Evolutionary conservation across 331 rosid genomes (phyloP), one percentile per base, ranked within the genome.

Genomic region (Spiraea crenata): DNA sequence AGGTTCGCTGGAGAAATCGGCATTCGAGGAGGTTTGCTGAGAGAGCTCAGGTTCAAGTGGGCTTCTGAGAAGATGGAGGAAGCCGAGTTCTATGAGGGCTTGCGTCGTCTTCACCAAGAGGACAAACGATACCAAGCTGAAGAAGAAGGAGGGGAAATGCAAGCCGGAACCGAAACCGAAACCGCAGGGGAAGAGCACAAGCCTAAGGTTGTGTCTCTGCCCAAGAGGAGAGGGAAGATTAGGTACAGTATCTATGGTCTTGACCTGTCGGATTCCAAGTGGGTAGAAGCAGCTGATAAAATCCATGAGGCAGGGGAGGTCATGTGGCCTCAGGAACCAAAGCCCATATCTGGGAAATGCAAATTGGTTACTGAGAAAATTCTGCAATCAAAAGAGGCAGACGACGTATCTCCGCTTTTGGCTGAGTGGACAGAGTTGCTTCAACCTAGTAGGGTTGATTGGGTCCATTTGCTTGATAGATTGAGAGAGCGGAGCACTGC

Each of bases 31-130:
- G 86, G 83, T 77, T 67, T 93, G 96, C 81, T 91, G 6, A 79
- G 97, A 63, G 99, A 93, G 82, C 79, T 93, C 58, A 86, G 97
- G 74, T 91, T 88, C 83, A 93, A 91, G 79, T 93, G 97, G 97
- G 99, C 99, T 0, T 82, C 89, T 0, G 96, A 93, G 73, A 85
- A 87, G 79, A 87, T 91, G 97, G 97, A 91, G 81, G 95, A 93
- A 38, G 77, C 79, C n/a, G 96, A 93, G n/a, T 91, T 91, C 71
- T 86, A 85, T 34, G 86, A 83, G 74, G 51, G 81, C 73, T 82
- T 93, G 82, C 91, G 87, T 80, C 66, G 66, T 13, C 44, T 90
- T 25, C 82, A 68, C 56, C 80, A 74, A 70, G 86, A 78, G 71
- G 90, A 58, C 2, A 63, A 55, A 13, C 60, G 54, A 35, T 57